A percentile compares a stretch with the other conserved stretches of the same genome.
phyloP scores from a whole-genome alignment of 73 alveolate species.

The Symbiodinium natans region DNA sequence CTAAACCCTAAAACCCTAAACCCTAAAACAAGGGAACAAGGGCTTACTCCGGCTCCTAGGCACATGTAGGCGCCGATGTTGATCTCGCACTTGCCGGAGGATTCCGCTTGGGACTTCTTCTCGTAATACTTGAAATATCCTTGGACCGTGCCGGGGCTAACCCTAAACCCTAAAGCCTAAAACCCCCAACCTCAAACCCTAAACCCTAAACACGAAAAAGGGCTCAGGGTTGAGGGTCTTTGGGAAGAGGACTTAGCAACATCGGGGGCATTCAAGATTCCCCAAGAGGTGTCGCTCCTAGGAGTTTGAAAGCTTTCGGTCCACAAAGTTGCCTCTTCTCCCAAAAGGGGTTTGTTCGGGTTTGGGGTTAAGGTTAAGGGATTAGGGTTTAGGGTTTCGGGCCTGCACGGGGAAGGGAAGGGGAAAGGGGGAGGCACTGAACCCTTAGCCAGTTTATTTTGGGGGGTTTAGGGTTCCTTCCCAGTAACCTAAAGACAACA shows the following conservation, averaged over 20 bases:
- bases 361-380: neutral
- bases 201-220: neutral
- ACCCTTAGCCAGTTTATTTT: no score
- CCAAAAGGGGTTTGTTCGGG: neutral
- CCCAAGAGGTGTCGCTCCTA: no score
- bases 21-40: neutral
- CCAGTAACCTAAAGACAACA: no score
- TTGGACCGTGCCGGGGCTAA: neutral
- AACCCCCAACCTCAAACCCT: neutral
- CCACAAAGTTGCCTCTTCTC: no score
- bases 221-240: no score
- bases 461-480: neutral
- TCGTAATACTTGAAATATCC: neutral
- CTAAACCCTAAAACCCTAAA: neutral
- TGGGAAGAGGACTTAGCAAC: no score
- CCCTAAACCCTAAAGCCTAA: neutral
- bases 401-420: no score
- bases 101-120: neutral
- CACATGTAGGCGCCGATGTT: neutral
- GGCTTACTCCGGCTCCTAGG: neutral
- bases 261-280: no score
- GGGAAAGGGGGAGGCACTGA: no score
- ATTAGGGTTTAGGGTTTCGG: neutral
- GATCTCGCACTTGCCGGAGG: neutral
- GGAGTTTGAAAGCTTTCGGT: no score